phyloP scores from a whole-genome alignment of 805 yeast genomes.

The Yarrowia sp. region DNA sequence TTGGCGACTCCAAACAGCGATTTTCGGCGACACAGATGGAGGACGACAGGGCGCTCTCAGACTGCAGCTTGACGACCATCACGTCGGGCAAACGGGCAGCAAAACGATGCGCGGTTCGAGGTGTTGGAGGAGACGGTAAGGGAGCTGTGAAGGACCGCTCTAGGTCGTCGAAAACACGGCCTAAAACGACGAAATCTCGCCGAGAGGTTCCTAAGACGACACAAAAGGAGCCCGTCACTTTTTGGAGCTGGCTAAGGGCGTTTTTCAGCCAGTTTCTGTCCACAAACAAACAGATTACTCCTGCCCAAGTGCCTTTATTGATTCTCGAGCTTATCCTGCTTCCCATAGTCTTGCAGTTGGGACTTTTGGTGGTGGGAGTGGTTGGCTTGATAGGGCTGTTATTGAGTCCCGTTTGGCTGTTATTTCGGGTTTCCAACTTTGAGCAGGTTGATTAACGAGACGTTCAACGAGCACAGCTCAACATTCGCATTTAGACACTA shows the following conservation, averaged over 20 bases:
- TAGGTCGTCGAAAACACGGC: background rate
- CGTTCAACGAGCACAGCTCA: background rate
- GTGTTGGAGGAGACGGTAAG: background rate
- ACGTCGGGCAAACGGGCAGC: background rate
- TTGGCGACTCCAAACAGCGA: background rate
- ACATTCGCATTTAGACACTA: slow-evolving; percentile 2
- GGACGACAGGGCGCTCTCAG: background rate
- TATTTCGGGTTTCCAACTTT: background rate
- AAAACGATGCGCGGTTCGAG: background rate
- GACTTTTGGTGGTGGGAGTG: background rate
- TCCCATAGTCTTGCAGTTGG: slow-evolving; percentile 12
- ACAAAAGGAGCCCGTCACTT: background rate
- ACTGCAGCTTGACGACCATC: background rate
- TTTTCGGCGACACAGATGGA: background rate
- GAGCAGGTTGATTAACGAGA: background rate
- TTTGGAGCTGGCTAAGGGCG: background rate
- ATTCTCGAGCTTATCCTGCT: slow-evolving; percentile 12
- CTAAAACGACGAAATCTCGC: background rate
- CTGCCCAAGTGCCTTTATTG: background rate
- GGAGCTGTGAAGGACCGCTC: background rate
- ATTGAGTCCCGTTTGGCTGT: background rate
- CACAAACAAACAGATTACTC: background rate
- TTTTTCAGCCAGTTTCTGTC: background rate
- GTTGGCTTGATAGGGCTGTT: background rate
- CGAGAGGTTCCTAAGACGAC: background rate